Evolutionary conservation across 2,329 filamentous ascomycete genomes (phyloP), one percentile per base, ranked within the genome.

Genomic region (Ambrosiella cleistominuta): DNA sequence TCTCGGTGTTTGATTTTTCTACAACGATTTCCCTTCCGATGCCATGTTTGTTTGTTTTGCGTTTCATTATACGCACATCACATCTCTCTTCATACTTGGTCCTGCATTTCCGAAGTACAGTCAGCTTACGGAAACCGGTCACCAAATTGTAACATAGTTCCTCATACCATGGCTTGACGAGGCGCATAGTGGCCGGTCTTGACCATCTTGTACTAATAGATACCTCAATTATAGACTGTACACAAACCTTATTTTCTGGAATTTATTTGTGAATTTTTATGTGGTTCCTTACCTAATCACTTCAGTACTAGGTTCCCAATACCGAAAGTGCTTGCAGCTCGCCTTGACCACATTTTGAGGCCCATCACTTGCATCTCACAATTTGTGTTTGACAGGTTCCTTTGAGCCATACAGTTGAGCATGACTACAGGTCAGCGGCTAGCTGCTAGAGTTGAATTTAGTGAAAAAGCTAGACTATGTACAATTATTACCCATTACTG

Each of bases 191-290:
- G 9, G n/a, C 17, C 17, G 19, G 47, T 13, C 8, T 51, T 19
- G 47, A 27, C 17, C 47, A 54, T 55, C 42, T 54, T 60, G 58
- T 60, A 60, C 58, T 54, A 60, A 56, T 40, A 57, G 54, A 56
- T 56, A 56, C 36, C 37, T 55, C 40, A 44, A 39, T 42, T 44
- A 42, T 6, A 42, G 12, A 52, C 5, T 27, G 9, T 13, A 52
- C 6, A 52, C 11, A 52, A 15, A 36, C 8, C 7, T 42, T 27
- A 27, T 27, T 27, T 27, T 27, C 27, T 27, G 27, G 27, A 27
- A 27, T 27, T 42, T 42, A 5, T 42, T 42, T 42, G n/a, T 42
- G n/a, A 12, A 42, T 8, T 12, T 11, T 42, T 11, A 42, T 42
- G n/a, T 42, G 2, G 11, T n/a, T 42, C 6, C 11, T 42, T 42